These are phyloP conservation scores for Boletellus sp. DNA, from an alignment of 768 basidiomycete genomes.

Conservation along the genomic window DNA sequence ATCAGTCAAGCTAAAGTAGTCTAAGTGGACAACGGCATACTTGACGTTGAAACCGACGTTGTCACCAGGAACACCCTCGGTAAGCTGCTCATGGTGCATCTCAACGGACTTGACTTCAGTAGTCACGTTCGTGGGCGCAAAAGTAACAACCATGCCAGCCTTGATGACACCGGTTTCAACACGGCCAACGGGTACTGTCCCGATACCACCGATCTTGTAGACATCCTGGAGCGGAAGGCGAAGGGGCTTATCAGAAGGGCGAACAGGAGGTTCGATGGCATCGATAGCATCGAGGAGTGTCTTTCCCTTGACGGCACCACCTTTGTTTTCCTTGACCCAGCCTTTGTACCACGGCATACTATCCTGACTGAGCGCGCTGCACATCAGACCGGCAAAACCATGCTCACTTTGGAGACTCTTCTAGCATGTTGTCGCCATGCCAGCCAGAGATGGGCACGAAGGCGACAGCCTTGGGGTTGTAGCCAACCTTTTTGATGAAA, in stretches of 20 bases:
- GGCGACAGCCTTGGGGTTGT: constrained; percentile 97
- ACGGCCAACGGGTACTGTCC: constrained; percentile 99
- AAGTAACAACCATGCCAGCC: constrained; percentile 98
- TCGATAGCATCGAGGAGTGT: constrained; percentile 99
- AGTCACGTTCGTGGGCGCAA: constrained; percentile 96
- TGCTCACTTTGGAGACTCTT: constrained; percentile 89
- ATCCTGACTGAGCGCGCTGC: constrained; percentile 15
- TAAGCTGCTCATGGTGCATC: constrained; percentile 99
- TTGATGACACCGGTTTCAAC: constrained; percentile 99
- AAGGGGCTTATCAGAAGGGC: constrained; percentile 99
- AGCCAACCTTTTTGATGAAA: constrained; percentile 99
- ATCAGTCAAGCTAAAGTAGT: constrained; percentile 2
- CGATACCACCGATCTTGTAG: constrained; percentile 99
- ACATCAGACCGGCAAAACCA: neutral
- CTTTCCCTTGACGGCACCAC: constrained; percentile 92
- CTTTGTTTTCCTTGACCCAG: constrained; percentile 96
- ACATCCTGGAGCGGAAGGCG: constrained; percentile 99
- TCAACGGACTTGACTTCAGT: constrained; percentile 99
- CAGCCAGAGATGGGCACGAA: constrained; percentile 99
- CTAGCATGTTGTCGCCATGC: constrained; percentile 99
- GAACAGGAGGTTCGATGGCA: constrained; percentile 94
- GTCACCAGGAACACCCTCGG: constrained; percentile 93
- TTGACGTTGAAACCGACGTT: constrained; percentile 99
- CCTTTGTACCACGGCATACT: constrained; percentile 99
- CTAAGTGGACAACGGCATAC: constrained; percentile 38